phyloP scores from a whole-genome alignment of 2,329 filamentous ascomycete genomes.

The Phialophora chinensis region DNA sequence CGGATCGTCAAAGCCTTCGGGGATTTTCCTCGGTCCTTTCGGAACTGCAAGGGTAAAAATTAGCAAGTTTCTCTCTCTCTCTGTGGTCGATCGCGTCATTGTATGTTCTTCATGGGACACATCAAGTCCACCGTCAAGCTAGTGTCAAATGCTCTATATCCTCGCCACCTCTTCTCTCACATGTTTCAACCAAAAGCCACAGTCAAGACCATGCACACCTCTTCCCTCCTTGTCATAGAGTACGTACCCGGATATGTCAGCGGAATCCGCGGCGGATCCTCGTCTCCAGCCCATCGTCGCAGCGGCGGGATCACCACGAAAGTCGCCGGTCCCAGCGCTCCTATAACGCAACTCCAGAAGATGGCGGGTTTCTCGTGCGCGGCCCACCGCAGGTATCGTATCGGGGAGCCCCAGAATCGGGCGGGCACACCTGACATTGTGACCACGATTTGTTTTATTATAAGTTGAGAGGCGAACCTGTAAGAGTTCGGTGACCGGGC shows the following conservation, averaged over 20 bases:
- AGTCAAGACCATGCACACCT: not conserved
- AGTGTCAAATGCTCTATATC: not conserved
- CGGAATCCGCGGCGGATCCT: slow-evolving; percentile 73
- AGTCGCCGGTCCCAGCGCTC: slow-evolving; percentile 71
- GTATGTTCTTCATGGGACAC: not conserved
- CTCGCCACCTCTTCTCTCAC: not conserved
- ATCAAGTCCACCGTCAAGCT: not conserved
- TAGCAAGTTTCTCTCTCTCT: slow-evolving; percentile 16
- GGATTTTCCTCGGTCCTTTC: slow-evolving; percentile 52
- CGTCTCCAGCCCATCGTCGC: slow-evolving; percentile 74
- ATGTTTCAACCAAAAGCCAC: not conserved
- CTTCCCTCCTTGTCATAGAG: not conserved
- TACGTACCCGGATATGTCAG: slow-evolving; percentile 89
- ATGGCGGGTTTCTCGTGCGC: slow-evolving; percentile 85
- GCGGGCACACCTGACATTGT: slow-evolving; percentile 62
- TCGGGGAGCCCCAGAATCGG: slow-evolving; percentile 78
- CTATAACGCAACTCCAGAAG: slow-evolving; percentile 84
- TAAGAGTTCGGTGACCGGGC: not conserved
- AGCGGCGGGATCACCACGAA: slow-evolving; percentile 76
- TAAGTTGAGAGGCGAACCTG: not conserved
- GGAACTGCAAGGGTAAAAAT: slow-evolving; percentile 47
- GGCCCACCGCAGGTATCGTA: slow-evolving; percentile 87
- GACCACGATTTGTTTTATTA: slow-evolving; percentile 25
- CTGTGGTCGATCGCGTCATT: too few relatives aligned
- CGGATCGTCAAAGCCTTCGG: slow-evolving; percentile 55